phyloP scores from a whole-genome alignment of 2,329 filamentous ascomycete species.

The Boeremia exigua region DNA sequence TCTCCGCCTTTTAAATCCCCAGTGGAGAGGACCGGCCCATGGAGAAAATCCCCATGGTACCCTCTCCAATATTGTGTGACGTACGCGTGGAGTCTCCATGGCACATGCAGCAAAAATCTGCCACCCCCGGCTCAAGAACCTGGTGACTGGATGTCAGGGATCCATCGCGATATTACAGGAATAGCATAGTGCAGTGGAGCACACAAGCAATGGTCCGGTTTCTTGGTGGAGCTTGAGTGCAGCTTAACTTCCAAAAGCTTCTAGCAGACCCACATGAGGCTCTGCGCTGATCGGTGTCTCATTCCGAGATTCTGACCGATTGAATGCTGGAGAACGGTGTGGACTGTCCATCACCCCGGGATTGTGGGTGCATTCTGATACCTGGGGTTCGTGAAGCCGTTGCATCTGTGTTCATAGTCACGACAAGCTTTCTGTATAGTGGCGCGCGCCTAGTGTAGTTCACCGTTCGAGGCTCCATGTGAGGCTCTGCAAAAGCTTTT shows the following conservation, averaged over 20 bases:
- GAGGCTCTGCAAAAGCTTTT: conserved; percentile 16
- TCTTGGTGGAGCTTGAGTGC: conserved; percentile 38
- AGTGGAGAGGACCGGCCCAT: conserved; percentile 28
- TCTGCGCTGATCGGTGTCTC: conserved; percentile 26
- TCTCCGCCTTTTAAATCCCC: conserved; percentile 36
- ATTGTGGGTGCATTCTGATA: neutral
- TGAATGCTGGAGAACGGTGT: conserved; percentile 12
- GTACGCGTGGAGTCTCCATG: conserved; percentile 18
- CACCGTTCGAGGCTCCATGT: conserved; percentile 4
- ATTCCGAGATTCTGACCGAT: conserved; percentile 26
- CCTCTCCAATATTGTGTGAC: conserved; percentile 12
- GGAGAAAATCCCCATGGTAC: conserved; percentile 37
- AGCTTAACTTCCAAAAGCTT: conserved; percentile 35
- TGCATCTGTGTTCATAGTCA: neutral
- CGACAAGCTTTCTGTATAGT: conserved; percentile 17
- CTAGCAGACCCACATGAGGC: conserved; percentile 39
- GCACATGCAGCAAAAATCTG: conserved; percentile 27
- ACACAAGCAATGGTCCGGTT: conserved; percentile 29
- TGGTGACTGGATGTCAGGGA: conserved; percentile 27
- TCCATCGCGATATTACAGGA: conserved; percentile 18
- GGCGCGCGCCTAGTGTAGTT: conserved; percentile 14
- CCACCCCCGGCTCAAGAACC: conserved; percentile 18
- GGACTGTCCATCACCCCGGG: conserved; percentile 9
- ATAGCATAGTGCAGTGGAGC: conserved; percentile 25
- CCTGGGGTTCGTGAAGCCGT: neutral